A percentile compares a stretch with the other conserved stretches of the same genome.
These are phyloP conservation scores for Jamesozyma lodderae DNA, from an alignment of 805 yeast genomes.

Conservation along the genomic window DNA sequence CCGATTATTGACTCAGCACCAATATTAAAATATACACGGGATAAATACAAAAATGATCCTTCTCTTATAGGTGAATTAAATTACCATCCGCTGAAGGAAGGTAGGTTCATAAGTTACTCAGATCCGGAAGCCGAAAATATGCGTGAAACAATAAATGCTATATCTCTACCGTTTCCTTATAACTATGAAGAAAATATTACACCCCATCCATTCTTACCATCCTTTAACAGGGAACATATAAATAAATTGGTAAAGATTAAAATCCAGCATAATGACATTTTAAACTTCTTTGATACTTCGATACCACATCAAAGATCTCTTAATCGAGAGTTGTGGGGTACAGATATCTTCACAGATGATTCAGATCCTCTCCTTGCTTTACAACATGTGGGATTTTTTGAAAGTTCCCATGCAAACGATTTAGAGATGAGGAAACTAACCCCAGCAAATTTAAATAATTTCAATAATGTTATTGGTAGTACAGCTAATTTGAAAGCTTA, in stretches of 20 bases:
- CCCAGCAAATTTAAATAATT: constrained; percentile 34
- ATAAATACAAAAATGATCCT: constrained; percentile 6
- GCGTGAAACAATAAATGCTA: not conserved
- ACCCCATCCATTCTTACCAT: constrained; percentile 25
- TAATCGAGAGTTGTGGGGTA: constrained; percentile 74
- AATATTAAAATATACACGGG: constrained; percentile 4
- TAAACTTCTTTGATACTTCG: constrained; percentile 10
- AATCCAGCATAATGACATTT: constrained; percentile 18
- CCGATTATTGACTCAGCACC: constrained; percentile 6
- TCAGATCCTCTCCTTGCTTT: constrained; percentile 71
- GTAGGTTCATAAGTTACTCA: not conserved
- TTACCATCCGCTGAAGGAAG: constrained; percentile 14
- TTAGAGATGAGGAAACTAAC: constrained; percentile 24
- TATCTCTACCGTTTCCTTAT: constrained; percentile 4
- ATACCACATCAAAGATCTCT: constrained; percentile 31
- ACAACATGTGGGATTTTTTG: constrained; percentile 63
- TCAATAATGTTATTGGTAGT: constrained; percentile 23
- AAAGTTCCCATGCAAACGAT: constrained; percentile 27
- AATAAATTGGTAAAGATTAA: constrained; percentile 18
- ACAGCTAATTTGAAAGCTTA: constrained; percentile 15
- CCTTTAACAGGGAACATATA: constrained; percentile 11
- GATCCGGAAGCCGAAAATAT: not conserved
- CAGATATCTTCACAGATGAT: constrained; percentile 89
- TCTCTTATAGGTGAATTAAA: constrained; percentile 10
- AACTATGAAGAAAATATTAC: not conserved